These are phyloP conservation scores for Lipomyces chichibuensis DNA, from an alignment of 805 yeast species.

Conservation along the genomic window DNA sequence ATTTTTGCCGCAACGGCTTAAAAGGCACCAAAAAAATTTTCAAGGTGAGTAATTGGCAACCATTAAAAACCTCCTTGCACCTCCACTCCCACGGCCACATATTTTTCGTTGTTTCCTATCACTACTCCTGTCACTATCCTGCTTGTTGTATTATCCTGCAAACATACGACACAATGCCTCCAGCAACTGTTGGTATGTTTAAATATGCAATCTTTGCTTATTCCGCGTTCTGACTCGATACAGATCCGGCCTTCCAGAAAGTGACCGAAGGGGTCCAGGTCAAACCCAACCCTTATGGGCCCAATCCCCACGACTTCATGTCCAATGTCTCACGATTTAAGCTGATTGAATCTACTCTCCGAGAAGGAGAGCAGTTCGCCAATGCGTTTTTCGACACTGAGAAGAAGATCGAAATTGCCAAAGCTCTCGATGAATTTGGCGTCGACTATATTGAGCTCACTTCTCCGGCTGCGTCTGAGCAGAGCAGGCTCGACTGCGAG, in stretches of 20 bases:
- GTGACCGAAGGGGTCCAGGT: constrained; percentile 29
- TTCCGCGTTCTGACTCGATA: not conserved
- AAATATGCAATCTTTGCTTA: not conserved
- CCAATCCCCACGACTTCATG: constrained; percentile 88
- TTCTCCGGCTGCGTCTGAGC: constrained; percentile 97
- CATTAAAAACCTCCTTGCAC: constrained; percentile 4
- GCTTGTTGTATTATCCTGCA: not conserved
- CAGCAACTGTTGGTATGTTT: constrained; percentile 28
- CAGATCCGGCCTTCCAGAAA: constrained; percentile 13
- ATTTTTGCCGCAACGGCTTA: not conserved
- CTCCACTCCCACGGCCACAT: not conserved
- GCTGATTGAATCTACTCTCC: constrained; percentile 89
- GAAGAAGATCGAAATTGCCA: constrained; percentile 95
- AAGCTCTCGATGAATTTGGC: constrained; percentile 95
- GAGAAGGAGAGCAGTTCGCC: constrained; percentile 99
- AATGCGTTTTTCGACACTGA: constrained; percentile 94
- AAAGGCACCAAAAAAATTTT: constrained; percentile 13
- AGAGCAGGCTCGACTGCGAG: constrained; percentile 89
- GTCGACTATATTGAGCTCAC: constrained; percentile 97
- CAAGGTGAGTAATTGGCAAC: constrained; percentile 22
- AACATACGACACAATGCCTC: constrained; percentile 25
- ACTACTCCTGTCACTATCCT: not conserved
- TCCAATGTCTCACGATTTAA: constrained; percentile 89
- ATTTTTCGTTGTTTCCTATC: not conserved
- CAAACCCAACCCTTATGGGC: constrained; percentile 80